Evolutionary conservation across 306 rosid species (phyloP), one percentile per base, ranked within the genome.

Genomic region (Vachellia collinsii): DNA sequence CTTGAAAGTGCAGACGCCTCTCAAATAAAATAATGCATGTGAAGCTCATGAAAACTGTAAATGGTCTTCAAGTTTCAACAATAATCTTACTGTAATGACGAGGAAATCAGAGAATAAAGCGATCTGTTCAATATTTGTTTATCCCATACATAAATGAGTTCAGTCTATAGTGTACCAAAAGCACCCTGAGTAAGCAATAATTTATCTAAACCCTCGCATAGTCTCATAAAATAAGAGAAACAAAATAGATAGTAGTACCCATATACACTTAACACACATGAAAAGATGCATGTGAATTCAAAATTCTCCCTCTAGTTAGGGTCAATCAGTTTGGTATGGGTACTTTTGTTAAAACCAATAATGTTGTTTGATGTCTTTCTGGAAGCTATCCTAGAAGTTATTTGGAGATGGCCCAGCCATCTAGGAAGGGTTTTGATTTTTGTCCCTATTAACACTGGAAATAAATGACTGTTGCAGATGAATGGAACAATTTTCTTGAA

Each of bases 401-500:
- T 19, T 19, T 17, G 9, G 4, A 7, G 23, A 19, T 17, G 22
- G 23, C 10, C 22, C 59, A 19, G 23, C 59, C 62, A 54, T 54
- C 16, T 23, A 9, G n/a, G 12, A 74, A 19, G 47, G 37, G 16
- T 12, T 78, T 85, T 70, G 14, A 23, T 19, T 67, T 41, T 67
- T 41, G 23, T n/a, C 46, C 23, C 50, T n/a, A 4, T 39, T 20
- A 67, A 67, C 23, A 3, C 46, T 6, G 6, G 20, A 70, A n/a
- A 70, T 13, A 11, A 20, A 43, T 42, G 47, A 73, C 43, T 73
- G 25, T 85, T 85, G 74, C 83, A 95, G 99, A 95, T 85, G 98
- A 95, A 81, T 95, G 98, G 99, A 91, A 89, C 42, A 95, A 95
- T 66, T 93, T 95, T 80, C 88, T 95, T 85, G 97, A 95, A 83